A percentile compares a stretch with the other conserved stretches of the same genome.
Evolutionary conservation across 1,284 basidiomycete genomes (phyloP).

Genomic region (Chalciporus sp.): DNA sequence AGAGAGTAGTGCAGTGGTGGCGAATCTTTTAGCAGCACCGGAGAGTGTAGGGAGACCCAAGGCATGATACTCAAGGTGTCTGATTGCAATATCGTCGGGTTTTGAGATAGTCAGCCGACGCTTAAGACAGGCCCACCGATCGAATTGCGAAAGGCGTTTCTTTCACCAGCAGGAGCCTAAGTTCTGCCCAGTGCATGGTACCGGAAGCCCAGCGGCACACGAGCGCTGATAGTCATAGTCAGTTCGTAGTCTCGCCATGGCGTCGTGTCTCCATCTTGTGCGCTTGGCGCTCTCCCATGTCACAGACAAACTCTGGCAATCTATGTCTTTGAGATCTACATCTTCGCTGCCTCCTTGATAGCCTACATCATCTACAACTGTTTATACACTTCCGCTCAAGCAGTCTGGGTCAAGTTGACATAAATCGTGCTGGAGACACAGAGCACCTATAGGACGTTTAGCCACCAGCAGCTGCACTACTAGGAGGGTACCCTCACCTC

Average conservation of each 20-base stretch:
- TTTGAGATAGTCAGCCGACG: neutral
- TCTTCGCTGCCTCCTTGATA: neutral
- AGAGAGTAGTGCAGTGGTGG: conserved; percentile 45
- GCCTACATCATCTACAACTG: neutral
- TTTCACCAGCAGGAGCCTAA: no score
- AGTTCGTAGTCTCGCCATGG: no score
- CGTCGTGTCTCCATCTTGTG: no score
- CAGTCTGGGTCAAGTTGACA: conserved; percentile 16
- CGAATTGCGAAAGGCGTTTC: no score
- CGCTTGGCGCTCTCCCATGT: no score
- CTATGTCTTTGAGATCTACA: no score
- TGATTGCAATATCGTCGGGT: neutral
- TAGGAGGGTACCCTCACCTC: conserved; percentile 31
- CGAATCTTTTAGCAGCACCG: conserved; percentile 30
- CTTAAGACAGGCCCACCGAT: neutral
- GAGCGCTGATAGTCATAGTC: no score
- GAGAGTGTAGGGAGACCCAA: conserved; percentile 22
- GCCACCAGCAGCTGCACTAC: conserved; percentile 4
- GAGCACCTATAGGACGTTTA: conserved; percentile 19
- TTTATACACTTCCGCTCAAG: conserved; percentile 11
- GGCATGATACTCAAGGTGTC: conserved; percentile 3
- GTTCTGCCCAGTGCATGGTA: no score
- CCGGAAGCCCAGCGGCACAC: no score
- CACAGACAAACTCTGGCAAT: no score
- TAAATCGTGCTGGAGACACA: conserved; percentile 27